Evolutionary conservation across 495 filamentous ascomycete species (phyloP), one percentile per base, ranked within the genome.

Genomic region (Cercophora scortea): DNA sequence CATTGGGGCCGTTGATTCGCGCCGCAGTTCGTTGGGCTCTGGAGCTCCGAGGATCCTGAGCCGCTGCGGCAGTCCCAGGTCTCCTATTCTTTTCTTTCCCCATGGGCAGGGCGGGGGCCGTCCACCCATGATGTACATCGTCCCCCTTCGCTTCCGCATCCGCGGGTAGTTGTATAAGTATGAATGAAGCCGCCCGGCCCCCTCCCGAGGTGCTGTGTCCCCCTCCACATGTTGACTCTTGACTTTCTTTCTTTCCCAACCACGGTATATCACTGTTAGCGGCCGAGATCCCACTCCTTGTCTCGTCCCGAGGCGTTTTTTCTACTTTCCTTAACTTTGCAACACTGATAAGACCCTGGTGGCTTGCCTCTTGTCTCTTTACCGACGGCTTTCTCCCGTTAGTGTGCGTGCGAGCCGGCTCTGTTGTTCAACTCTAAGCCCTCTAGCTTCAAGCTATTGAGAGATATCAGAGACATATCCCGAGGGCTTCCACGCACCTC

Each of bases 201-300:
- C 48, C n/a, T n/a, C n/a, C 39, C 9, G 13, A 34, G 18, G 10
- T 32, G n/a, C 15, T 41, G 8, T 25, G 13, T 42, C 15, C n/a
- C n/a, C 17, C 33, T 42, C 15, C 19, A 32, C 36, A 12, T 19
- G 9, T 17, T 9, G 8, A 15, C 42, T 17, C 4, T 9, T 9
- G 11, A 19, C 32, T 46, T 51, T 45, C 32, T 25, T 36, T 52
- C 18, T 32, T 51, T 44, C 16, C 50, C 42, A 52, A 45, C 41
- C 50, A 39, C 43, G 25, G 19, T 45, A 18, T 35, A 39, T 16
- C 13, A 7, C 42, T 52, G 32, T 42, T 44, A 46, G 50, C 33
- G 8, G 17, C n/a, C 42, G 45, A 25, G 50, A 42, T 17, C 13
- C 8, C 50, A 33, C 38, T 52, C 50, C 34, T 52, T 52, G 4